Base-by-base conservation (phyloP, 257 asterid species). In the Solanum arcanum region DNA sequence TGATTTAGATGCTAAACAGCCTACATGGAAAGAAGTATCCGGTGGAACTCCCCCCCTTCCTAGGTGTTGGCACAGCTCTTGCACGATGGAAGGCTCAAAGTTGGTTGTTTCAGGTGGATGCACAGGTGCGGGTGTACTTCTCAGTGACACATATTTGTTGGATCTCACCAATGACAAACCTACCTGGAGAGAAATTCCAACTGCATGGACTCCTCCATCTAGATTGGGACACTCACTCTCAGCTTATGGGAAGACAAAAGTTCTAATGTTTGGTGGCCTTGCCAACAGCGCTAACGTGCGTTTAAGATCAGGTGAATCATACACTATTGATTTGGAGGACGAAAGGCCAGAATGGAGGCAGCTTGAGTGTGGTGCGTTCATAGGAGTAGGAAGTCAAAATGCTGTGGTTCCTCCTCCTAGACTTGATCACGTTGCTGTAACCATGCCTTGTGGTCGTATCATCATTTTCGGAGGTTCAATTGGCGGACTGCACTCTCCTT, bases 381-480 rank as follows among this genome's bases (percentile, higher is more conserved):
- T 96, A 6, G 93, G 95, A 4, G 94, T 74, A 25, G 98, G 95
- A 72, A 90, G 98, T 83, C 96, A 95, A 90, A 93, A 90, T 66
- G 92, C 92, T 4, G 94, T 95, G 52, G 91, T 94, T 64, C 98
- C 98, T 29, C 98, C 98, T 21, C 96, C 98, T 27, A 85, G 98
- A 80, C 95, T 95, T 6, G 98, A 95, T 87, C 98, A 95, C 18
- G 98, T 95, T 41, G 98, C 98, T 3, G 91, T 92, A 29, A 94
- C 97, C 64, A 94, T 95, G 98, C 98, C 98, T 60, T 95, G 98
- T 87, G 98, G 98, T 5, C 89, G 98, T 91, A 88, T 95, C 37
- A 94, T 94, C 25, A 90, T 94, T 35, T 95, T 95, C 42, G 98
- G 98, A 33, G 98, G 98, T 27, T 95, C 98, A 2, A 91, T 95